Percentiles rank a stretch among this genome's conserved stretches.
Conservation (phyloP, 257 asterid species). For the Paulownia fortunei region DNA sequence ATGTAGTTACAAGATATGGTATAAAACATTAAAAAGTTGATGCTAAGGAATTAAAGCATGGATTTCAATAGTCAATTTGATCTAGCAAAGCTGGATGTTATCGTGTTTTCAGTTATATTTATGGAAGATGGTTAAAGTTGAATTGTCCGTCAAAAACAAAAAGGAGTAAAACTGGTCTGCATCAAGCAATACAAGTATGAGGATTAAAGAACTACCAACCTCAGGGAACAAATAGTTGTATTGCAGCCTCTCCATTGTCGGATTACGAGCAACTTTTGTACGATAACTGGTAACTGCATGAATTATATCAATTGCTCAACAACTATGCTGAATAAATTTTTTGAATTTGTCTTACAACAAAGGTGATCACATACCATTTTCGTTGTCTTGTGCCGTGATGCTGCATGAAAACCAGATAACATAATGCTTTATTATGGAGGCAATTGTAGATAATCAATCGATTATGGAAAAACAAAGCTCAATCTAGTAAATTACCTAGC, state of each 20-base stretch:
- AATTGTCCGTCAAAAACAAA: neutral
- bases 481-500: conserved; percentile 47
- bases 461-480: neutral
- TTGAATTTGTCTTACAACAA: neutral
- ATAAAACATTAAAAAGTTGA: neutral
- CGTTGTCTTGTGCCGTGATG: conserved; percentile 41
- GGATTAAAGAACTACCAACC: conserved; percentile 45
- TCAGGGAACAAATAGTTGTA: conserved; percentile 84
- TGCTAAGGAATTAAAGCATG: neutral
- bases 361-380: conserved; percentile 39
- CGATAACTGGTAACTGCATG: conserved; percentile 54
- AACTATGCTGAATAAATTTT: neutral
- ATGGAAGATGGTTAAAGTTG: neutral
- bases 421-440: conserved; percentile 1
- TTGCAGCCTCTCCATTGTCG: conserved; percentile 74
- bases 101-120: neutral
- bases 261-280: conserved; percentile 80
- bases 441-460: neutral
- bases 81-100: neutral
- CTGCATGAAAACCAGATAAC: conserved; percentile 43
- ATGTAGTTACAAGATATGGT: neutral
- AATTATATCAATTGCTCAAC: conserved; percentile 16
- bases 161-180: neutral
- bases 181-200: neutral
- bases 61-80: neutral